Evolutionary conservation across 2,329 filamentous ascomycete species (phyloP).

Genomic region (Aspergillus versicolor): DNA sequence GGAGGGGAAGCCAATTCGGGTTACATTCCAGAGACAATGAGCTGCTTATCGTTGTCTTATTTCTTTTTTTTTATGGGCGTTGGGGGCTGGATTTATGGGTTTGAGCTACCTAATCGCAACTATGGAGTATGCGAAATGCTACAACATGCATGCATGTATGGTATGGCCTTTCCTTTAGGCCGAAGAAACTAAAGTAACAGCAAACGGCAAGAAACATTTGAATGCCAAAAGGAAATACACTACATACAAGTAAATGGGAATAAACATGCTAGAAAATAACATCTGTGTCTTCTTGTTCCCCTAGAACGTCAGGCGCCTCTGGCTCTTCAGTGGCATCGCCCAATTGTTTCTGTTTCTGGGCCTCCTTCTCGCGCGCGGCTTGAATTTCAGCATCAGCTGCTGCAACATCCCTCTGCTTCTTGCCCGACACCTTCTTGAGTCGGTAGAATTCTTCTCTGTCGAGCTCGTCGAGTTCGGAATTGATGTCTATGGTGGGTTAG

Average conservation of each 20-base stretch:
- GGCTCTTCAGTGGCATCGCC: slow-evolving; percentile 44
- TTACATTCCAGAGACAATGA: slow-evolving; percentile 93
- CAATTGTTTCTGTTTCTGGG: slow-evolving; percentile 61
- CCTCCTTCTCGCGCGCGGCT: slow-evolving; percentile 42
- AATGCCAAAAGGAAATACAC: slow-evolving; percentile 22
- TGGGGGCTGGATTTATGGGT: slow-evolving; percentile 23
- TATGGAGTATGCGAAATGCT: neutral
- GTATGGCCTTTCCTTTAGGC: neutral
- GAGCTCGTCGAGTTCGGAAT: slow-evolving; percentile 94
- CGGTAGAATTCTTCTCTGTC: slow-evolving; percentile 98
- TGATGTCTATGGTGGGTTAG: slow-evolving; percentile 66
- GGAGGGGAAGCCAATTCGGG: slow-evolving; percentile 77
- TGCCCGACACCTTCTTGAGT: slow-evolving; percentile 88
- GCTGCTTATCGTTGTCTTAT: slow-evolving; percentile 11
- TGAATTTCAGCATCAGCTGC: slow-evolving; percentile 73
- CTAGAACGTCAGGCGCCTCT: slow-evolving; percentile 65
- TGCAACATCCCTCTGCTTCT: slow-evolving; percentile 76
- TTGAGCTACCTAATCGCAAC: slow-evolving; percentile 5
- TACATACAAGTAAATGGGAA: slow-evolving; percentile 18
- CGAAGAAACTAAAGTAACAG: neutral
- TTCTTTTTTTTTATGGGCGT: slow-evolving; percentile 28
- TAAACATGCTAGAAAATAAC: slow-evolving; percentile 69
- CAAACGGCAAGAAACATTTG: slow-evolving; percentile 7
- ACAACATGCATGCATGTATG: neutral
- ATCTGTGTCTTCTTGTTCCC: slow-evolving; percentile 75